Evolutionary conservation across 352 stramenopile species (phyloP).

Genomic region (Phytophthora pluvialis): DNA sequence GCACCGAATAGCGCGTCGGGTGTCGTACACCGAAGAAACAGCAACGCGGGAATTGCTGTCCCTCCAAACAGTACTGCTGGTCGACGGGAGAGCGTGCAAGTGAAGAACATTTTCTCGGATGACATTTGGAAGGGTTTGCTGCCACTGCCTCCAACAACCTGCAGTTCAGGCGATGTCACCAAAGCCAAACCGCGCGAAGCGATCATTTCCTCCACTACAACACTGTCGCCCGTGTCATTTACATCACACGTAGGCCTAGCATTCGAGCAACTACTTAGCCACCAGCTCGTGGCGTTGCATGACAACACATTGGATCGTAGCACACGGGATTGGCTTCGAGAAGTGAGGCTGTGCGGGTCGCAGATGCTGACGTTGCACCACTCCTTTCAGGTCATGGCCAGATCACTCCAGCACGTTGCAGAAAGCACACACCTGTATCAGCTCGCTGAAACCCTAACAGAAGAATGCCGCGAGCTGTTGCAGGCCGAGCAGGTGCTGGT

Average conservation of each 20-base stretch:
- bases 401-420: constrained; percentile 59
- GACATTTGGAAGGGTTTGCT: constrained; percentile 63
- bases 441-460: constrained; percentile 54
- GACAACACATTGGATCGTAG: constrained; percentile 57
- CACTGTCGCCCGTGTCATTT: constrained; percentile 30
- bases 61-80: constrained; percentile 16
- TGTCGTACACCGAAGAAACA: constrained; percentile 5
- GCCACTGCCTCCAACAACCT: constrained; percentile 22
- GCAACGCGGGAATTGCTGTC: constrained; percentile 2
- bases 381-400: constrained; percentile 64
- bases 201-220: background rate
- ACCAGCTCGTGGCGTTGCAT: constrained; percentile 59
- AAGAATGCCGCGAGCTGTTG: constrained; percentile 54
- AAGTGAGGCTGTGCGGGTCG: constrained; percentile 55
- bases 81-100: constrained; percentile 24
- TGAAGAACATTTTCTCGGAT: constrained; percentile 52
- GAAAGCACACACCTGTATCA: constrained; percentile 67
- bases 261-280: constrained; percentile 63
- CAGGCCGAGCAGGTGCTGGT: constrained; percentile 71
- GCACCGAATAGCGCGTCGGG: constrained; percentile 4
- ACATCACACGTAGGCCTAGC: constrained; percentile 62
- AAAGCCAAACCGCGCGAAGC: constrained; percentile 6
- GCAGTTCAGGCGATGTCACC: background rate
- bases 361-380: constrained; percentile 67
- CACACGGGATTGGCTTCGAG: constrained; percentile 67